phyloP scores from a whole-genome alignment of 2,329 filamentous ascomycete species.

The Penicillium sp. region DNA sequence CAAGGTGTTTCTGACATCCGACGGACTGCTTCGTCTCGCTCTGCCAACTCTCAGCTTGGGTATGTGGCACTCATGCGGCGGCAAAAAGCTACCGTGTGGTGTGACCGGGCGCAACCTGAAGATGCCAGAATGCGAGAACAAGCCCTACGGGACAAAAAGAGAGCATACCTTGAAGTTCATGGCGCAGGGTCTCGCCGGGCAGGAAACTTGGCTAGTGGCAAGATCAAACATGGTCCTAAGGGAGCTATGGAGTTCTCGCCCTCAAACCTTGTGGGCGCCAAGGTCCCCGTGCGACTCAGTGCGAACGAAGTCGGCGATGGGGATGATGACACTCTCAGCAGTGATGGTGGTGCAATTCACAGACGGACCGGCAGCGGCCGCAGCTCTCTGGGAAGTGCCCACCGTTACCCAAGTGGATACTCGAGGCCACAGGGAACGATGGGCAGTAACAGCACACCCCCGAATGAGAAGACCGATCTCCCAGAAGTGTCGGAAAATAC shows the following conservation, averaged over 20 bases:
- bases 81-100: constrained; percentile 98
- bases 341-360: constrained; percentile 42
- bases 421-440: constrained; percentile 44
- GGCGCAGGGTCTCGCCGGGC: constrained; percentile 56
- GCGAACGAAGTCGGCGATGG: constrained; percentile 93
- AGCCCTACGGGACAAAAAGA: constrained; percentile 80
- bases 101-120: constrained; percentile 87
- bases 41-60: constrained; percentile 63
- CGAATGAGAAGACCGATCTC: constrained; percentile 43
- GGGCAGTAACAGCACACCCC: constrained; percentile 55
- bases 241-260: constrained; percentile 75
- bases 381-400: constrained; percentile 52
- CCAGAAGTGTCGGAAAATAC: constrained; percentile 43
- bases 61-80: constrained; percentile 96
- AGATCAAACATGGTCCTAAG: constrained; percentile 85
- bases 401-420: constrained; percentile 47
- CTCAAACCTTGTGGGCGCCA: constrained; percentile 70
- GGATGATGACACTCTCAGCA: constrained; percentile 60
- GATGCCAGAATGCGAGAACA: constrained; percentile 80
- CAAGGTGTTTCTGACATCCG: constrained; percentile 47
- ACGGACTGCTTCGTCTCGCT: constrained; percentile 78
- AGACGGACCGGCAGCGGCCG: constrained; percentile 57
- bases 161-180: constrained; percentile 79
- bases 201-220: constrained; percentile 65
- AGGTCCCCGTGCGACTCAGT: constrained; percentile 85